These are phyloP conservation scores for Prunus salicina DNA, from an alignment of 306 rosid species.

Conservation along the genomic window DNA sequence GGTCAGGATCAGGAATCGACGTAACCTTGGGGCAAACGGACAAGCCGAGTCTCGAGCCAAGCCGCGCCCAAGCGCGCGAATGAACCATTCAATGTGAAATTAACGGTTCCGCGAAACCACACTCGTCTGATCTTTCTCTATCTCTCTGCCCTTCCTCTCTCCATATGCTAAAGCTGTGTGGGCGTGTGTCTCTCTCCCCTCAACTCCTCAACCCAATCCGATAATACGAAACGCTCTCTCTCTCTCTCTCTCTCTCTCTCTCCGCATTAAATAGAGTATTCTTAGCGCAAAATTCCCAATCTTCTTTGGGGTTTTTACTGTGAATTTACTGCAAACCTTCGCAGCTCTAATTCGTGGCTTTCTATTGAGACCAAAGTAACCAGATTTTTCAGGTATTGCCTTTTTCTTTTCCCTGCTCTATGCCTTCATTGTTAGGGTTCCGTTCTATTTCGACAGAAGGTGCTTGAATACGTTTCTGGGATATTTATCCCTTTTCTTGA, in stretches of 20 bases:
- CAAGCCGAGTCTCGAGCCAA: slow-evolving; percentile 43
- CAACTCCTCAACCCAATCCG: slow-evolving; percentile 27
- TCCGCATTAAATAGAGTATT: slow-evolving; percentile 32
- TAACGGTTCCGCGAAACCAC: slow-evolving; percentile 50
- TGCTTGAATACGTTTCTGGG: neutral
- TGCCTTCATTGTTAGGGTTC: slow-evolving; percentile 37
- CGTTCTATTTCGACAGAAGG: slow-evolving; percentile 16
- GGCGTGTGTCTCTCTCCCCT: slow-evolving; percentile 13
- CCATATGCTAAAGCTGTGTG: slow-evolving; percentile 1
- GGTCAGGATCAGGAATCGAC: neutral
- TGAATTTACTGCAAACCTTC: neutral
- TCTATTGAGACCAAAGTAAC: neutral
- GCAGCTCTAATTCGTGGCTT: neutral
- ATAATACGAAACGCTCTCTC: slow-evolving; percentile 22
- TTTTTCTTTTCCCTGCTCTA: neutral
- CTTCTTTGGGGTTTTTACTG: neutral
- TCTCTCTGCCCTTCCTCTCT: neutral
- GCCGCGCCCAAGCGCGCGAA: slow-evolving; percentile 44
- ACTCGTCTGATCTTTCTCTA: slow-evolving; percentile 40
- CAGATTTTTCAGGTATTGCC: neutral
- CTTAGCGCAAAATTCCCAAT: slow-evolving; percentile 26
- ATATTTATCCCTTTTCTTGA: neutral
- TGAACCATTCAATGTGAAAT: slow-evolving; percentile 37
- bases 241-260: neutral
- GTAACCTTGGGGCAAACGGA: neutral